Evolutionary conservation across 805 yeast genomes (phyloP), one percentile per base, ranked within the genome.

Genomic region (Kuraishia borneana): DNA sequence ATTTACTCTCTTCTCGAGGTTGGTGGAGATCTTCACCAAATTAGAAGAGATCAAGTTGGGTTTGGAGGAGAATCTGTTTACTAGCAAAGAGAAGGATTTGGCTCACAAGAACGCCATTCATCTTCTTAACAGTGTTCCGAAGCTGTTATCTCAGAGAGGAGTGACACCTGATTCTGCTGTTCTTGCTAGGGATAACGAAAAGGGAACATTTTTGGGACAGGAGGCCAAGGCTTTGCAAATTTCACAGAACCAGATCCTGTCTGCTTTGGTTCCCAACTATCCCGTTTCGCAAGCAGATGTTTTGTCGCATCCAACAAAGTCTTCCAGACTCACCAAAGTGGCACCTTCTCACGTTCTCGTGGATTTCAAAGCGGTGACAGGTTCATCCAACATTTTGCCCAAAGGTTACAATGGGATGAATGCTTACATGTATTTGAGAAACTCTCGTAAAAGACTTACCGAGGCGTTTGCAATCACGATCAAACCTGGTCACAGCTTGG

Each of bases 391-490:
- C 18, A 60, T 72, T 42, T 65, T 70, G 37, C 87, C 87, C 18
- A 70, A 72, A 35, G 83, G 82, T 2, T 77, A 73, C 43, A 68
- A 68, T 6, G 84, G 85, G 16, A 69, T 80, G 69, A 73, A 73
- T 32, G 88, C 87, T 3, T 75, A 76, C 45, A 61, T 84, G 57
- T 79, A 77, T 50, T 56, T 85, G 45, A 61, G 94, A 49, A 78
- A 75, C 40, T 63, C 70, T 20, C 68, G 67, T 34, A 70, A 64
- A 47, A 63, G 82, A 43, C 59, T 85, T 36, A 79, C 95, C 0
- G 95, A 85, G 56, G 80, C 94, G 0, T 83, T 81, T 57, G 73
- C 81, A 4, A 73, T 83, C 31, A 70, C 71, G 40, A 72, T 85
- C 30, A 61, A 65, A 34, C 63, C 79, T 1, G 71, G 70, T 12